phyloP scores from a whole-genome alignment of 139 green algal genomes.

The Chlamydomonas sp. region DNA sequence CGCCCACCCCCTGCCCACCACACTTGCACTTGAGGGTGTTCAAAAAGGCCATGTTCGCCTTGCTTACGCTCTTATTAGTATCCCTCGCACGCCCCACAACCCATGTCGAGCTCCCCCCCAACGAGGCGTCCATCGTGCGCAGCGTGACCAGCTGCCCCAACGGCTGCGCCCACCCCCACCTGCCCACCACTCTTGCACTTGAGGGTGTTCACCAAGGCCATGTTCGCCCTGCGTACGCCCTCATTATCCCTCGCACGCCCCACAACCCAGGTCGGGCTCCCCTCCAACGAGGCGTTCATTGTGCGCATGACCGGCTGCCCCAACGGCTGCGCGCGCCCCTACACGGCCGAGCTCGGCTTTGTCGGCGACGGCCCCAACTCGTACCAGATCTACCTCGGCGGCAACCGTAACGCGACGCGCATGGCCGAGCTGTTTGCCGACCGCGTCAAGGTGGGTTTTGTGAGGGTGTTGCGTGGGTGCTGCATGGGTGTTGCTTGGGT shows the following conservation, averaged over 20 bases:
- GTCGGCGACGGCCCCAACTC: slow-evolving; percentile 95
- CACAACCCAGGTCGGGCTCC: slow-evolving; percentile 59
- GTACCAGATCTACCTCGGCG: slow-evolving; percentile 96
- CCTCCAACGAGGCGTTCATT: slow-evolving; percentile 58
- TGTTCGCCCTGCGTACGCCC: background rate
- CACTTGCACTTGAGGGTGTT: slow-evolving; percentile 96
- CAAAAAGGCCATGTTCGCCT: too few relatives aligned
- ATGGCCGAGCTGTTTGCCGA: slow-evolving; percentile 76
- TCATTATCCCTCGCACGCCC: too few relatives aligned
- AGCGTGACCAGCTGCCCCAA: slow-evolving; percentile 99
- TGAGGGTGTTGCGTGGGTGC: too few relatives aligned
- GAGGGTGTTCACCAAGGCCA: too few relatives aligned
- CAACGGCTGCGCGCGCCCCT: slow-evolving; percentile 96
- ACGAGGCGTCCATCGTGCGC: slow-evolving; percentile 70
- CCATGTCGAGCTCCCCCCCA: slow-evolving; percentile 50
- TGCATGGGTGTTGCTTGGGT: too few relatives aligned
- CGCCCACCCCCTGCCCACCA: slow-evolving; percentile 95
- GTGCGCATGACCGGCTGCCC: slow-evolving; percentile 98
- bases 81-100: too few relatives aligned
- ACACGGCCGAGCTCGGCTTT: slow-evolving; percentile 98
- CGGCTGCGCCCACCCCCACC: slow-evolving; percentile 93
- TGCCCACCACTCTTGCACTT: too few relatives aligned
- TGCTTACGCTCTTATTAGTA: too few relatives aligned
- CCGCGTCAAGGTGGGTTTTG: slow-evolving; percentile 81
- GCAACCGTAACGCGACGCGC: slow-evolving; percentile 70